These are phyloP conservation scores for Solanum commersonii DNA, from an alignment of 257 asterid genomes.

Conservation along the genomic window DNA sequence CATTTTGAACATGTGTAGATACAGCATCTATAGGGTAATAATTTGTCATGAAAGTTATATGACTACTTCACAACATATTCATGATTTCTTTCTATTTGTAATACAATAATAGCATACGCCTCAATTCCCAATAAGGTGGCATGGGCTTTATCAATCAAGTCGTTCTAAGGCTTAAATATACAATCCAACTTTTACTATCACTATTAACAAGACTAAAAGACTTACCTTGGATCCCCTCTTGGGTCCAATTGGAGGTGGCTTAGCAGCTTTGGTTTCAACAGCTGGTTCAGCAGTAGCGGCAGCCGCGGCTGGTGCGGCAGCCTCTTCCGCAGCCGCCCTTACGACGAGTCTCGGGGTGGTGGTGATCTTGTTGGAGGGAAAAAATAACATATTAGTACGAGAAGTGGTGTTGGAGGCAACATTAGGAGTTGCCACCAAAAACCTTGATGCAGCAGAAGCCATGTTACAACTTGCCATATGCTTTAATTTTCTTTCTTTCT, in stretches of 20 bases:
- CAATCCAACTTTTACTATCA: fast-evolving
- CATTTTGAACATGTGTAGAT: not conserved
- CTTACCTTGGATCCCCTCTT: constrained; percentile 73
- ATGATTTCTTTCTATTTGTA: too few species aligned
- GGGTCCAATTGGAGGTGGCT: constrained; percentile 90
- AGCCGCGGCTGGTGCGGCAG: constrained; percentile 17
- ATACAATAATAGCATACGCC: too few species aligned
- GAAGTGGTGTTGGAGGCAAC: constrained; percentile 17
- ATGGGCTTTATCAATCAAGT: too few species aligned
- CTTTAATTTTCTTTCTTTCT: not conserved
- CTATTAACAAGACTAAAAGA: not conserved
- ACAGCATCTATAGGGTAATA: not conserved
- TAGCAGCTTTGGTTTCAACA: constrained; percentile 39
- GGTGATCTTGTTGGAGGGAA: constrained; percentile 31
- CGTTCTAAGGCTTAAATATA: not conserved
- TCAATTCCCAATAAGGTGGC: too few species aligned
- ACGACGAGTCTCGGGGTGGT: constrained; percentile 41
- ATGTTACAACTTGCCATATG: constrained; percentile 70
- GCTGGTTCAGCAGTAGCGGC: constrained; percentile 17
- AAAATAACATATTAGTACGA: constrained; percentile 17
- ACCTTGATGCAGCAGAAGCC: constrained; percentile 35
- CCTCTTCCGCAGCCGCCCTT: constrained; percentile 49
- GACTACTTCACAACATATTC: not conserved
- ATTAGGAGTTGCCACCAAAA: constrained; percentile 46
- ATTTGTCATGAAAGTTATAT: not conserved